Base-by-base conservation (phyloP, 768 basidiomycete species). In the Pilatotrama ljubarskyi region DNA sequence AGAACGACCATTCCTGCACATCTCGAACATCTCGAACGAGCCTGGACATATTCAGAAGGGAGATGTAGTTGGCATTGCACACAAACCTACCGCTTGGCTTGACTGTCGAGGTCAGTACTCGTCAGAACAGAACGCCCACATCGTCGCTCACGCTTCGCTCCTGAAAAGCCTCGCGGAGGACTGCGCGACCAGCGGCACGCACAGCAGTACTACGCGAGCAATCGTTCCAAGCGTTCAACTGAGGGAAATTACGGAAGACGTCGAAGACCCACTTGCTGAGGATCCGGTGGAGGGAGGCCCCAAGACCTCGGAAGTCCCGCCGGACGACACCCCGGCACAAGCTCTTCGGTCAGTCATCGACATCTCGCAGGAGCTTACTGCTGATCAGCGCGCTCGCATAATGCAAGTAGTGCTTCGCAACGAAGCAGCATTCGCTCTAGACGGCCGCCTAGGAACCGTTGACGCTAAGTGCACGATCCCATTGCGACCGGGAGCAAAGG, bases 261-360 rank as follows among this genome's bases (percentile, higher is more conserved):
- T n/a, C 4, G 52, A 51, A 40, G 58, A 48, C 47, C n/a, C 43
- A n/a, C 18, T 55, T 10, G 58, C 51, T 22, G 67, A 69, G 5
- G 63, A 65, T 4, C 63, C 66, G 1, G 2, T 72, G 2, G 70
- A 68, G 57, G 70, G 72, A 47, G 71, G 73, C 0, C 72, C 74
- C 0, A 76, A 76, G 43, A 72, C 70, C 1, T 46, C 68, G 0
- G 70, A 72, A 25, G 46, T 62, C 0, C 68, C 66, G 0, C 52
- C 55, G 5, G 71, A 73, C 29, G 47, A 51, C 24, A 24, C 42
- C n/a, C 38, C 38, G 13, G 38, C 38, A 14, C 14, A 13, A 40
- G 38, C 13, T 14, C 38, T 40, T 14, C 38, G n/a, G n/a, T n/a
- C n/a, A n/a, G 40, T 15, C 8, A 41, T 46, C 22, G 37, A 29